Conservation (phyloP, 1,284 basidiomycete species). For the Naganishia sp. region DNA sequence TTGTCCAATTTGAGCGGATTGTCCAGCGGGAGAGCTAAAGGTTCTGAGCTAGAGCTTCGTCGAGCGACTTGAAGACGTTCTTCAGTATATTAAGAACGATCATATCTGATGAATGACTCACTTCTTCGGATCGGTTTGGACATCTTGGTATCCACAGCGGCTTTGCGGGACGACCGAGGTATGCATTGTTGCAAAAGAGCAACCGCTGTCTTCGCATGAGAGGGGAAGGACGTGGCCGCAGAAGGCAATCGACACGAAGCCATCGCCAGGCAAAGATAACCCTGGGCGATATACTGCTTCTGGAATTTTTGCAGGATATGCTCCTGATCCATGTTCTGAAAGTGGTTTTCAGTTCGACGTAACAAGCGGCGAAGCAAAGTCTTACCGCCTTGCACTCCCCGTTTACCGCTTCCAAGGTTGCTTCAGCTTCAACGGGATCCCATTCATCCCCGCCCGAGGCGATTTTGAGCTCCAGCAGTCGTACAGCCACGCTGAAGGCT, state of each 20-base stretch:
- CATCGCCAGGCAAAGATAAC: constrained; percentile 41
- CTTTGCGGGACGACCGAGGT: constrained; percentile 43
- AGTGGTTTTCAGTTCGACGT: background rate
- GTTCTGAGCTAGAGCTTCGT: constrained; percentile 4
- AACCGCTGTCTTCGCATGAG: constrained; percentile 51
- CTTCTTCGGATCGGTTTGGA: constrained; percentile 29
- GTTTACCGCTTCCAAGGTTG: background rate
- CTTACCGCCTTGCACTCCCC: constrained; percentile 8
- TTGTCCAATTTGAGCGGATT: constrained; percentile 17
- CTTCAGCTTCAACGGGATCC: constrained; percentile 16
- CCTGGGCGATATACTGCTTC: constrained; percentile 37
- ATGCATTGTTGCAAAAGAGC: constrained; percentile 48
- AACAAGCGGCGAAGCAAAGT: background rate
- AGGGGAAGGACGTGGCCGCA: constrained; percentile 15
- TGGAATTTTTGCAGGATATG: constrained; percentile 29
- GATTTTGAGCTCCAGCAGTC: constrained; percentile 5
- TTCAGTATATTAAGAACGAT: too few relatives aligned
- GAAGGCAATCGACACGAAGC: constrained; percentile 28
- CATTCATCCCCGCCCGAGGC: constrained; percentile 36
- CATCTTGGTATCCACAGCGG: constrained; percentile 27
- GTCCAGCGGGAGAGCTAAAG: background rate
- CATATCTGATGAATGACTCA: background rate
- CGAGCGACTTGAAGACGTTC: too few relatives aligned
- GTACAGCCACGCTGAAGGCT: constrained; percentile 25
- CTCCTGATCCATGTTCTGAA: constrained; percentile 35